A percentile compares a stretch with the other conserved stretches of the same genome.
Conservation (phyloP, 139 green algal genomes). For the Micractinium sp. region DNA sequence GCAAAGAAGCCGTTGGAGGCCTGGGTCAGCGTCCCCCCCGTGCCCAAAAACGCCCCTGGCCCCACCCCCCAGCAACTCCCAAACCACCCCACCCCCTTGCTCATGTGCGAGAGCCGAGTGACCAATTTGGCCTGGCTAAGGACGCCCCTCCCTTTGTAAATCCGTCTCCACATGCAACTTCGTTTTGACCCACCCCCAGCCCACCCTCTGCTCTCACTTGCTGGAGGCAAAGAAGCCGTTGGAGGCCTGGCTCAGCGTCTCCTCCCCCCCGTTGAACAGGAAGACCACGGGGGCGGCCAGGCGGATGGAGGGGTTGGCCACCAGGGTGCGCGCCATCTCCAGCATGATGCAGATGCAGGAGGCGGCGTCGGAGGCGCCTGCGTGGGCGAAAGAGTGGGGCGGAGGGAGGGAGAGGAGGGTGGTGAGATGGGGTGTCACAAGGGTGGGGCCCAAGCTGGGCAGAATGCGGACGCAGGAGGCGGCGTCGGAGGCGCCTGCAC, state of each 20-base stretch:
- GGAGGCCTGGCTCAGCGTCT: conserved; percentile 56
- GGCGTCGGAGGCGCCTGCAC: conserved; percentile 49
- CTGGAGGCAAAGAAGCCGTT: conserved; percentile 52
- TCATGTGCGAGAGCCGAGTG: too few relatives aligned
- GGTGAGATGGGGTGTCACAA: too few relatives aligned
- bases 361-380: conserved; percentile 66
- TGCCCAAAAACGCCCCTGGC: too few relatives aligned
- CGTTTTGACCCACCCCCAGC: too few relatives aligned
- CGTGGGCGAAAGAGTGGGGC: background rate
- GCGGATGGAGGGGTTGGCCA: conserved; percentile 35
- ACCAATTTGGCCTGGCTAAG: too few relatives aligned
- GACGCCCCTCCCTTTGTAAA: too few relatives aligned
- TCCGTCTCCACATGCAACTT: too few relatives aligned
- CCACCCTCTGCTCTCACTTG: background rate
- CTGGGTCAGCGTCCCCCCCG: conserved; percentile 65
- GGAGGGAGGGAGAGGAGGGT: background rate
- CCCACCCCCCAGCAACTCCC: too few relatives aligned
- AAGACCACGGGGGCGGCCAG: conserved; percentile 67
- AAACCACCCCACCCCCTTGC: too few relatives aligned
- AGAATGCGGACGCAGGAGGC: background rate
- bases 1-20: conserved; percentile 50
- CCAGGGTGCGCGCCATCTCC: conserved; percentile 62
- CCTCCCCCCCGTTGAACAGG: conserved; percentile 74
- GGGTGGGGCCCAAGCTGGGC: background rate
- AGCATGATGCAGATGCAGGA: conserved; percentile 66